Percentiles rank a stretch among this genome's conserved stretches.
Evolutionary conservation across 306 rosid species (phyloP).

Genomic region (Hippophae rhamnoides): DNA sequence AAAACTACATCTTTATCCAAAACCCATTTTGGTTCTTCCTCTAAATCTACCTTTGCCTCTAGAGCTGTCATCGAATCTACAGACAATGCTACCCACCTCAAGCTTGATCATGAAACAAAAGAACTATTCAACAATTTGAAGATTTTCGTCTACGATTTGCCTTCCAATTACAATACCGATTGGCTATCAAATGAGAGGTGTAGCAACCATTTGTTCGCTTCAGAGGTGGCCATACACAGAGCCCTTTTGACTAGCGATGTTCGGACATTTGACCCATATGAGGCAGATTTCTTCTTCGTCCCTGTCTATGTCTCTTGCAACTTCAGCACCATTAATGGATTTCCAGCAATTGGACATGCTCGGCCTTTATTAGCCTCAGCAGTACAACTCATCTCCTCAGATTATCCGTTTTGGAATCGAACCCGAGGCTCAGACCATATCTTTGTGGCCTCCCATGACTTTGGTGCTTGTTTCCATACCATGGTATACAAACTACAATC

Average conservation of each 20-base stretch:
- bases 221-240: constrained; percentile 76
- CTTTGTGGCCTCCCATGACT: constrained; percentile 93
- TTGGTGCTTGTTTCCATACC: constrained; percentile 84
- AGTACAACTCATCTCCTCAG: constrained; percentile 33
- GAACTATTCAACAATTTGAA: constrained; percentile 36
- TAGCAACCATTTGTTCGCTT: constrained; percentile 58
- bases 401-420: constrained; percentile 65
- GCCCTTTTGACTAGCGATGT: constrained; percentile 56
- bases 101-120: constrained; percentile 3
- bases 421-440: constrained; percentile 73
- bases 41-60: constrained; percentile 27
- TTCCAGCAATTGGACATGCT: constrained; percentile 93
- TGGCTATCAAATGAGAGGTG: constrained; percentile 61
- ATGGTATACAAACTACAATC: constrained; percentile 28
- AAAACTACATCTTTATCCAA: constrained; percentile 16
- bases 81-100: constrained; percentile 12
- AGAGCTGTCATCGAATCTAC: constrained; percentile 45
- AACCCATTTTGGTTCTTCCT: constrained; percentile 20
- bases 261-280: constrained; percentile 50
- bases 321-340: constrained; percentile 76
- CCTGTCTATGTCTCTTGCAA: constrained; percentile 92
- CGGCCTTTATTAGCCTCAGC: constrained; percentile 64
- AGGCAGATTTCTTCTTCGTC: constrained; percentile 82
- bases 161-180: constrained; percentile 47
- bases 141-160: constrained; percentile 68